phyloP scores from a whole-genome alignment of 1,139 yeast species.

The Saccharomyces hybrid region DNA sequence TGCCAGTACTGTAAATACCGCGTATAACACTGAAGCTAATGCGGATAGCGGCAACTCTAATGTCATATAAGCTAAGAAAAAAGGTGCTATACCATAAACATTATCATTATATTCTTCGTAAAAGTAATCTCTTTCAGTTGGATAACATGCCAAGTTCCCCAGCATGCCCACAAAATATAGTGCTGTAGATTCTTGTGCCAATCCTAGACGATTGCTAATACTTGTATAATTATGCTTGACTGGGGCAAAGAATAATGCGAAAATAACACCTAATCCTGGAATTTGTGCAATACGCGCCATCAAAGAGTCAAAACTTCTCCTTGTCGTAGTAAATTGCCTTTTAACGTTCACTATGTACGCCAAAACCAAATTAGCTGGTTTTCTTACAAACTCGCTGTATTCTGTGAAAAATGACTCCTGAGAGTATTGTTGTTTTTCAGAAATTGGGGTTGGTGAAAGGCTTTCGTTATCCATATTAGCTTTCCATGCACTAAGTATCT shows the following conservation, averaged over 20 bases:
- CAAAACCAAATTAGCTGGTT: constrained; percentile 30
- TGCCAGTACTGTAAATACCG: constrained; percentile 57
- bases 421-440: constrained; percentile 6
- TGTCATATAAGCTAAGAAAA: constrained; percentile 54
- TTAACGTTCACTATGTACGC: constrained; percentile 39
- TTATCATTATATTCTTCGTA: constrained; percentile 74
- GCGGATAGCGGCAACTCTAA: constrained; percentile 72
- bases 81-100: constrained; percentile 59
- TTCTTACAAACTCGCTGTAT: constrained; percentile 17
- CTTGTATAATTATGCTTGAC: constrained; percentile 51
- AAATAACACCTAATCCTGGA: constrained; percentile 54
- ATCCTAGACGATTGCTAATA: constrained; percentile 59
- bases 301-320: constrained; percentile 54
- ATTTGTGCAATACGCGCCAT: constrained; percentile 63
- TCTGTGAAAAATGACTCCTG: constrained; percentile 11
- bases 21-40: constrained; percentile 49
- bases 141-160: constrained; percentile 67
- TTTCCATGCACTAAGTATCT: constrained; percentile 46
- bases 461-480: constrained; percentile 7
- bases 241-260: constrained; percentile 67
- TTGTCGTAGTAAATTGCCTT: constrained; percentile 45
- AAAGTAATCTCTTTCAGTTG: constrained; percentile 63
- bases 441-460: not conserved
- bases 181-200: constrained; percentile 65
- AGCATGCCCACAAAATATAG: constrained; percentile 74